A percentile compares a stretch with the other conserved stretches of the same genome.
These are phyloP conservation scores for Phialophora tarda DNA, from an alignment of 2,329 filamentous ascomycete species.

Conservation along the genomic window DNA sequence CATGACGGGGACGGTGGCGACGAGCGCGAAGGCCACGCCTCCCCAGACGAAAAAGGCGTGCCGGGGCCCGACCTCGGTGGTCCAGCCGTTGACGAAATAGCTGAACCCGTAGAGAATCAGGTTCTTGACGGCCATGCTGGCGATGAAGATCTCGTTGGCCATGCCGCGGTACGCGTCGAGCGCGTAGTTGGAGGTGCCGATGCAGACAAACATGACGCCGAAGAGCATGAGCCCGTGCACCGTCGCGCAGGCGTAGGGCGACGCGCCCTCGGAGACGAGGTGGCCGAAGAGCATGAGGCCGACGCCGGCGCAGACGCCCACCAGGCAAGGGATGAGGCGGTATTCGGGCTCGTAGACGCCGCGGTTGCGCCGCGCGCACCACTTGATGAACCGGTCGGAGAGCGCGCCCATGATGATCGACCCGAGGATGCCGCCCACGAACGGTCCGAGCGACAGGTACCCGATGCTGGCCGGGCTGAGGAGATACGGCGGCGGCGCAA, in stretches of 20 bases:
- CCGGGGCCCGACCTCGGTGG: constrained; percentile 17
- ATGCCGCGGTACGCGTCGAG: constrained; percentile 56
- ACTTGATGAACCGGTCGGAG: constrained; percentile 44
- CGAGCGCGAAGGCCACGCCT: constrained; percentile 25
- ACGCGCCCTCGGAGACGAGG: constrained; percentile 14
- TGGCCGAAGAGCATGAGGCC: constrained; percentile 53
- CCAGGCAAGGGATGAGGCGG: constrained; percentile 48
- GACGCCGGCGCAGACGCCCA: constrained; percentile 51
- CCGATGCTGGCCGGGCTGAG: constrained; percentile 41
- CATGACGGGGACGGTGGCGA: constrained; percentile 22
- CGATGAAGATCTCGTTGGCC: constrained; percentile 52
- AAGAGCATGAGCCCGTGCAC: constrained; percentile 31
- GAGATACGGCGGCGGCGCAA: constrained; percentile 42
- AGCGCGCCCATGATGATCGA: constrained; percentile 49
- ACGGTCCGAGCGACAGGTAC: constrained; percentile 34
- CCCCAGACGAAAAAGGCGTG: constrained; percentile 32
- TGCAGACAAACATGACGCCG: constrained; percentile 46
- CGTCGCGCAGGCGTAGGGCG: constrained; percentile 22
- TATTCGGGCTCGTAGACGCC: constrained; percentile 51
- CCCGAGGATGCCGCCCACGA: constrained; percentile 26
- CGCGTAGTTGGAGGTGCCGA: constrained; percentile 57
- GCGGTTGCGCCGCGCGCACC: constrained; percentile 51
- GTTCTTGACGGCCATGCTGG: constrained; percentile 54
- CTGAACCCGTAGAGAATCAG: constrained; percentile 51
- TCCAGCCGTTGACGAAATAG: constrained; percentile 33